phyloP scores from a whole-genome alignment of 1,284 basidiomycete genomes.

The Melampsora larici-populina region DNA sequence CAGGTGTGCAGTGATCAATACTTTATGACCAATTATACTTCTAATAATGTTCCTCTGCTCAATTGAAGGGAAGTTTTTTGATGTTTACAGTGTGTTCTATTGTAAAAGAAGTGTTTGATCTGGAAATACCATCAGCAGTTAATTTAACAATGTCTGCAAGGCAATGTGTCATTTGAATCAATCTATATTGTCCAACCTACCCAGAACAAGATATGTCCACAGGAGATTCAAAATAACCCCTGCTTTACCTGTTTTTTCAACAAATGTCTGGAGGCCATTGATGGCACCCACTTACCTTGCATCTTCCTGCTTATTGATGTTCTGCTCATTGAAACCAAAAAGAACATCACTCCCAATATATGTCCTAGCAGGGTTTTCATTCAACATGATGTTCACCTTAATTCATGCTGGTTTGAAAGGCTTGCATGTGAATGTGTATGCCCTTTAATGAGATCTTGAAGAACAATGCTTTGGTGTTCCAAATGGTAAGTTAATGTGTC shows the following conservation, averaged over 20 bases:
- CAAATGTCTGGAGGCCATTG: conserved; percentile 51
- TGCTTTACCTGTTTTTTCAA: conserved; percentile 49
- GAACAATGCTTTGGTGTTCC: not conserved
- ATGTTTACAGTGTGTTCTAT: no score
- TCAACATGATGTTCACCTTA: conserved; percentile 52
- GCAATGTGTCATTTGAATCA: not conserved
- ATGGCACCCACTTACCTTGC: conserved; percentile 51
- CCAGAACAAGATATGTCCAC: not conserved
- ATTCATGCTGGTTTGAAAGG: conserved; percentile 55
- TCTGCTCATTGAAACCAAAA: conserved; percentile 50
- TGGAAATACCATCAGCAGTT: not conserved
- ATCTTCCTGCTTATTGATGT: conserved; percentile 45
- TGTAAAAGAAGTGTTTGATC: not conserved
- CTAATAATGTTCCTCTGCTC: no score
- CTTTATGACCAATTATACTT: no score
- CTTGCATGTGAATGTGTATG: conserved; percentile 52
- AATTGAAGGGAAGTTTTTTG: no score
- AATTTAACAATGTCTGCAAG: not conserved
- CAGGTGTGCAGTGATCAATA: no score
- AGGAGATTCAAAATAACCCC: not conserved
- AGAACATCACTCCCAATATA: conserved; percentile 51
- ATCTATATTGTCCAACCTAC: no score
- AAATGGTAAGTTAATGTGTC: not conserved
- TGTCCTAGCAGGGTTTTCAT: conserved; percentile 51
- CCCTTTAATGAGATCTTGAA: conserved; percentile 50